A percentile compares a stretch with the other conserved stretches of the same genome.
These are phyloP conservation scores for Diplosphaera chodatii DNA, from an alignment of 139 green algal genomes.

Conservation along the genomic window DNA sequence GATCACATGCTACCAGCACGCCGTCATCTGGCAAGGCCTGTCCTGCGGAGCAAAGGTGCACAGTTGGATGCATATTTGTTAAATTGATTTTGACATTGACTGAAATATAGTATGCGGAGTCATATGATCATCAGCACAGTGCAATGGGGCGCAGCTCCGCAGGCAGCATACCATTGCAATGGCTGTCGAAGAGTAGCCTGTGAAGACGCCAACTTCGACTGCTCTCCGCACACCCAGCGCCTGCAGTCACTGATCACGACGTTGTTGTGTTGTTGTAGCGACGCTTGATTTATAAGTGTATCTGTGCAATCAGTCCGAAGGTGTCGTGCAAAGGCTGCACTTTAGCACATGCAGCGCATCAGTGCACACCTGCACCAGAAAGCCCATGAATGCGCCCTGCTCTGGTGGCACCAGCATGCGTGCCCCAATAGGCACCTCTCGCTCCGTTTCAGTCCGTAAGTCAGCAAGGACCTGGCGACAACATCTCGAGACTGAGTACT, in stretches of 20 bases:
- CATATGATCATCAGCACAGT: too few species aligned
- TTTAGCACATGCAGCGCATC: too few species aligned
- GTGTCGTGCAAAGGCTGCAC: too few species aligned
- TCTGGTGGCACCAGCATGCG: constrained; percentile 76
- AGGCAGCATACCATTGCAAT: constrained; percentile 51
- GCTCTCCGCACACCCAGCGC: constrained; percentile 37
- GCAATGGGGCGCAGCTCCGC: too few species aligned
- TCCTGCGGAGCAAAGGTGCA: background rate
- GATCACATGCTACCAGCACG: constrained; percentile 71
- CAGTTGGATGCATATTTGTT: too few species aligned
- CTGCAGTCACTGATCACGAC: too few species aligned
- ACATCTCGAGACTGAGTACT: too few species aligned
- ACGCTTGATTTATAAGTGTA: too few species aligned
- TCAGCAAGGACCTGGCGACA: constrained; percentile 43
- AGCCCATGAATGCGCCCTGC: constrained; percentile 68
- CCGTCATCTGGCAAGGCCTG: constrained; percentile 66
- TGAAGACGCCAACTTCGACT: constrained; percentile 80
- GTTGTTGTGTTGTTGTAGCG: too few species aligned
- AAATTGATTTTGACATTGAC: too few species aligned
- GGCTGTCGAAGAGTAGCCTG: constrained; percentile 75
- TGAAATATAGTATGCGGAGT: too few species aligned
- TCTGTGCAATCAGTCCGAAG: too few species aligned
- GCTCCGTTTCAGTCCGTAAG: constrained; percentile 53
- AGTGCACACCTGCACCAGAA: constrained; percentile 48
- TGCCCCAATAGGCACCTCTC: constrained; percentile 33